Percentiles rank a stretch among this genome's conserved stretches.
These are phyloP conservation scores for Aciculoconidium aculeatum DNA, from an alignment of 805 yeast species.

Conservation along the genomic window DNA sequence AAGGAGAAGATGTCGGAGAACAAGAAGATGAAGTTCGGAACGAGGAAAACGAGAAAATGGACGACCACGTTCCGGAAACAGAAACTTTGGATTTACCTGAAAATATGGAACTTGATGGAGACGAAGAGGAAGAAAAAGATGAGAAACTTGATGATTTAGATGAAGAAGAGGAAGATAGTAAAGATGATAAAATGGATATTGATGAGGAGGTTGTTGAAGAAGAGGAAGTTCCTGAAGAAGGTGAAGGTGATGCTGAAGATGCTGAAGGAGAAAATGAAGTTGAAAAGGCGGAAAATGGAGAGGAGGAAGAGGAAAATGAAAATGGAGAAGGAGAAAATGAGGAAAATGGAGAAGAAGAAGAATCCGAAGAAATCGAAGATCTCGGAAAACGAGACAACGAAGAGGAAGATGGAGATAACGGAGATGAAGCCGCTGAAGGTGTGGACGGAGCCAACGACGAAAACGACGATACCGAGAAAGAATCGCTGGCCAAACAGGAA, in stretches of 20 bases:
- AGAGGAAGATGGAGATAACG: conserved; percentile 36
- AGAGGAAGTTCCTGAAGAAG: conserved; percentile 23
- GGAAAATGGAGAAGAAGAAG: conserved; percentile 13
- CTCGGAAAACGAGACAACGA: conserved; percentile 53
- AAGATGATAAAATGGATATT: conserved; percentile 20
- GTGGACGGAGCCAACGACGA: conserved; percentile 48
- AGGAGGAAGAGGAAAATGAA: conserved; percentile 18
- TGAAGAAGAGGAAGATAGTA: conserved; percentile 16
- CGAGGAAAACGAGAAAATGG: conserved; percentile 64
- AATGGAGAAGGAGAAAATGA: conserved; percentile 18
- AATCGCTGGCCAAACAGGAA: conserved; percentile 55
- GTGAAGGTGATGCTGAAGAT: conserved; percentile 21
- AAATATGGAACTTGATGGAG: conserved; percentile 84
- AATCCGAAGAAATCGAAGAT: conserved; percentile 32
- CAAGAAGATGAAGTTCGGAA: conserved; percentile 74
- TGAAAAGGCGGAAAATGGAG: conserved; percentile 32
- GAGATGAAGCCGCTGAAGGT: conserved; percentile 43
- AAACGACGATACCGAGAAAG: conserved; percentile 46
- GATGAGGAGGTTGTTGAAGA: conserved; percentile 22
- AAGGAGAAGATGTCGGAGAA: conserved; percentile 72
- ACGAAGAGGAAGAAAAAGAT: conserved; percentile 45
- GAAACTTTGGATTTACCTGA: conserved; percentile 91
- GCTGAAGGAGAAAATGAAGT: conserved; percentile 24
- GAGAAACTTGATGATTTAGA: conserved; percentile 36
- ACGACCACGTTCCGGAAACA: conserved; percentile 69